Percentiles rank a stretch among this genome's conserved stretches.
phyloP scores from a whole-genome alignment of 768 basidiomycete genomes.

The Postia placenta region DNA sequence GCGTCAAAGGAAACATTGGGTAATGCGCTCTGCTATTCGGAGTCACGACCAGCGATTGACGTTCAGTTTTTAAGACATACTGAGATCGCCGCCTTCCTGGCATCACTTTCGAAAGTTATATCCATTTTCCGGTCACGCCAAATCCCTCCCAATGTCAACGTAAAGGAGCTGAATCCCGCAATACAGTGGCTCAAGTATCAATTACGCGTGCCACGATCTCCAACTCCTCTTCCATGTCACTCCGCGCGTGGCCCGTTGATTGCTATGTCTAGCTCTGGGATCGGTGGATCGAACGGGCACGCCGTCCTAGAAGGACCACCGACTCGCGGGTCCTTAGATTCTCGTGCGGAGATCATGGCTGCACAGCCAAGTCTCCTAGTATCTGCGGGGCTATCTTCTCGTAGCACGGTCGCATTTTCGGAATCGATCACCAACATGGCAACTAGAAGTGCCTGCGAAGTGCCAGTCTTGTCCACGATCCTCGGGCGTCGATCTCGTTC shows the following conservation, averaged over 20 bases:
- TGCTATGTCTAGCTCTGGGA: slow-evolving; percentile 37
- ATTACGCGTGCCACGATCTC: slow-evolving; percentile 28
- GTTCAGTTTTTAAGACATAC: slow-evolving; percentile 24
- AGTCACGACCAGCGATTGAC: background rate
- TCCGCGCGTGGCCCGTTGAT: slow-evolving; percentile 26
- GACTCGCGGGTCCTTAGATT: background rate
- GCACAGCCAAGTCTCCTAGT: slow-evolving; percentile 1
- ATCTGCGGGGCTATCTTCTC: slow-evolving; percentile 10
- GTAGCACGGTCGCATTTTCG: slow-evolving; percentile 1
- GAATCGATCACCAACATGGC: background rate
- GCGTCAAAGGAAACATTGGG: slow-evolving; percentile 41
- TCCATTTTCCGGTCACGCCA: slow-evolving; percentile 29
- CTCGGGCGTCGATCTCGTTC: slow-evolving; percentile 10
- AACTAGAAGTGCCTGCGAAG: background rate
- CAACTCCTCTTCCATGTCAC: slow-evolving; percentile 21
- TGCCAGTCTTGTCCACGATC: background rate
- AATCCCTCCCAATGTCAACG: slow-evolving; percentile 37
- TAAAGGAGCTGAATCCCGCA: slow-evolving; percentile 28
- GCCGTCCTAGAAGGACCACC: slow-evolving; percentile 33
- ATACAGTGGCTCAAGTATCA: slow-evolving; percentile 35
- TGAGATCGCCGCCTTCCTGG: slow-evolving; percentile 39
- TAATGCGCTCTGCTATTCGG: background rate
- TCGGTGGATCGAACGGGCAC: slow-evolving; percentile 40
- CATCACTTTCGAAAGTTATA: slow-evolving; percentile 37
- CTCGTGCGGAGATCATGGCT: background rate